These are phyloP conservation scores for Daldinia bambusicola DNA, from an alignment of 495 filamentous ascomycete species.

Conservation along the genomic window DNA sequence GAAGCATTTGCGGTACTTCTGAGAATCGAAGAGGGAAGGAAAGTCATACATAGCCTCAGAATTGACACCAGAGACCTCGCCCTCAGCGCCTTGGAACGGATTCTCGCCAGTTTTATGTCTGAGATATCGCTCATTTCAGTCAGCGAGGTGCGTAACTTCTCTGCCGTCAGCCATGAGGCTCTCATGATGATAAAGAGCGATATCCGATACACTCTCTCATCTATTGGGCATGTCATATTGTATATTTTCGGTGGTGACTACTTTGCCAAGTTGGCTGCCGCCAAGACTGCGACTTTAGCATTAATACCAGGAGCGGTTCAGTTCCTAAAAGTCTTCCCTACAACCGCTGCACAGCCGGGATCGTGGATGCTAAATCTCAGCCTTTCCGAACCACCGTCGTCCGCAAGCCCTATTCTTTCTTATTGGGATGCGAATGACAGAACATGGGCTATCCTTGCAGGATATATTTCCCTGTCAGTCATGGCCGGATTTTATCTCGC, in stretches of 20 bases:
- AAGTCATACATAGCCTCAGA: conserved; percentile 32
- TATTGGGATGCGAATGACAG: conserved; percentile 83
- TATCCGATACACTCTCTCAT: conserved; percentile 43
- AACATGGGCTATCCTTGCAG: conserved; percentile 79
- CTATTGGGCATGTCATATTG: conserved; percentile 34
- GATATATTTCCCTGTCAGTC: conserved; percentile 79
- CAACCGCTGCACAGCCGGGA: conserved; percentile 40
- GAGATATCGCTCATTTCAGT: conserved; percentile 54
- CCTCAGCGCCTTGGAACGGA: conserved; percentile 47
- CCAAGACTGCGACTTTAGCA: conserved; percentile 13
- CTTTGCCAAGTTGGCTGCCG: conserved; percentile 34
- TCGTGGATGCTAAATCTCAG: conserved; percentile 64
- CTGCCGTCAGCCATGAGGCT: conserved; percentile 60
- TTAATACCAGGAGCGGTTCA: conserved; percentile 3
- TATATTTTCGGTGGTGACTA: conserved; percentile 52
- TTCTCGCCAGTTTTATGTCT: conserved; percentile 52
- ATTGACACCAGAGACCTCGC: conserved; percentile 39
- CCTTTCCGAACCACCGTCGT: conserved; percentile 49
- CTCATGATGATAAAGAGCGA: conserved; percentile 52
- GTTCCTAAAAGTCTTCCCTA: conserved; percentile 22
- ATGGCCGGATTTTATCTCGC: conserved; percentile 81
- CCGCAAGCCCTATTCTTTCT: conserved; percentile 70
- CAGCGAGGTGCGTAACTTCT: conserved; percentile 59
- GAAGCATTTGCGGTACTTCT: conserved; percentile 37
- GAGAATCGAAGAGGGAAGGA: conserved; percentile 31